Evolutionary conservation across 805 yeast genomes (phyloP).

Genomic region (baker's yeast (Saccharomyces cerevisiae)): DNA sequence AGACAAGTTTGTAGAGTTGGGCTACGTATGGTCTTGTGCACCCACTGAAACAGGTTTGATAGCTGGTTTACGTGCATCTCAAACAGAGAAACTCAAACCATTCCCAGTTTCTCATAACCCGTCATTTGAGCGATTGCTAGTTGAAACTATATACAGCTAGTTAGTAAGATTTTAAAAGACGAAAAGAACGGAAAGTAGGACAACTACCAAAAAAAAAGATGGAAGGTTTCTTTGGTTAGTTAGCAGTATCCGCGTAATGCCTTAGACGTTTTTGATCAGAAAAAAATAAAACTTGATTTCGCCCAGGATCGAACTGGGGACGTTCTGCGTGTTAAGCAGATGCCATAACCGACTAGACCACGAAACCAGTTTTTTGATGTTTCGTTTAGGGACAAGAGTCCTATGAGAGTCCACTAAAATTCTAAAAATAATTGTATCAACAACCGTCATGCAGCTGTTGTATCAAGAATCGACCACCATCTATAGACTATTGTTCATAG

Average conservation of each 20-base stretch:
- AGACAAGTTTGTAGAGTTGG: conserved; percentile 35
- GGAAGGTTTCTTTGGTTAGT: too few species aligned
- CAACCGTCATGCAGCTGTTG: too few species aligned
- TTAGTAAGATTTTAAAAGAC: not conserved
- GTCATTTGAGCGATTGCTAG: conserved; percentile 11
- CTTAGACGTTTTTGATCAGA: not conserved
- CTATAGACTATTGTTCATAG: too few species aligned
- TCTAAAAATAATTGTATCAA: too few species aligned
- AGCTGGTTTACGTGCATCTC: conserved; percentile 6
- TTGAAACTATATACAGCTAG: not conserved
- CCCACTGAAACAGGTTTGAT: conserved; percentile 7
- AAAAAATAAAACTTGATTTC: conserved; percentile 58
- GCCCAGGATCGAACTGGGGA: conserved; percentile 99
- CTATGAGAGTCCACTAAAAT: too few species aligned
- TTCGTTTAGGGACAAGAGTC: too few species aligned
- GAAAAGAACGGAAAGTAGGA: not conserved
- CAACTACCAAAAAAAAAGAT: too few species aligned
- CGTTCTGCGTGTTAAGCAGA: conserved; percentile 99
- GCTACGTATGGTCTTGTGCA: conserved; percentile 24
- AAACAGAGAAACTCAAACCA: conserved; percentile 1
- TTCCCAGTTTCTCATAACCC: conserved; percentile 14
- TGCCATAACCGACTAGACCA: conserved; percentile 99
- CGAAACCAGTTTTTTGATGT: too few species aligned
- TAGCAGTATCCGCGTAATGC: too few species aligned
- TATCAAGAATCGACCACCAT: too few species aligned